Conservation (phyloP, 768 basidiomycete genomes). For the Termitomyces sp. region DNA sequence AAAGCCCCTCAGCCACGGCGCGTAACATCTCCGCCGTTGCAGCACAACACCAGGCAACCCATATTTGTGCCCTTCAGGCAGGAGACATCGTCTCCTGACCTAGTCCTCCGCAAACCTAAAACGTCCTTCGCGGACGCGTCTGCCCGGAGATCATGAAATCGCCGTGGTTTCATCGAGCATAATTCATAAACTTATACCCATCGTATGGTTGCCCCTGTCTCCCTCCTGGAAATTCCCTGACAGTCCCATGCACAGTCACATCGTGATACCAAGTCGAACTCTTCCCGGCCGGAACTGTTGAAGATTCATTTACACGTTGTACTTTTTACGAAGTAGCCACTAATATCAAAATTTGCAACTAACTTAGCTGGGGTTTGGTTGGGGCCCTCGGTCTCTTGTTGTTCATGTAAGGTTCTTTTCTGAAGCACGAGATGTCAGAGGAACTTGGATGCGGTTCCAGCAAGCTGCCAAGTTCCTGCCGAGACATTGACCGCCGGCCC, state of each 20-base stretch:
- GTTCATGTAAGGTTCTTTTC: not conserved
- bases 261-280: slow-evolving; percentile 7
- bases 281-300: slow-evolving; percentile 1
- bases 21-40: slow-evolving; percentile 10
- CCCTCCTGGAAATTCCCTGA: not conserved
- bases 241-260: not conserved
- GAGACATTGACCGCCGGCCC: not conserved
- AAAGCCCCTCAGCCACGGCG: slow-evolving; percentile 25
- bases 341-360: not conserved
- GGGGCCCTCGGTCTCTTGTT: not conserved
- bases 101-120: slow-evolving; percentile 36
- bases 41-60: slow-evolving; percentile 19
- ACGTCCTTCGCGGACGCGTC: slow-evolving; percentile 4
- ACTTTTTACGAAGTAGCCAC: not conserved
- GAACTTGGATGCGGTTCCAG: not conserved
- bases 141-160: slow-evolving; percentile 5
- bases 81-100: slow-evolving; percentile 50
- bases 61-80: slow-evolving; percentile 53
- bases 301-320: not conserved
- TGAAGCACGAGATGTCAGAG: not conserved
- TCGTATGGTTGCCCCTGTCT: slow-evolving; percentile 4
- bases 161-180: not conserved
- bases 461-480: not conserved
- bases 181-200: slow-evolving; percentile 6
- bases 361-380: not conserved